A percentile compares a stretch with the other conserved stretches of the same genome.
phyloP scores from a whole-genome alignment of 768 basidiomycete genomes.

The Xerocomellus amylosporus region DNA sequence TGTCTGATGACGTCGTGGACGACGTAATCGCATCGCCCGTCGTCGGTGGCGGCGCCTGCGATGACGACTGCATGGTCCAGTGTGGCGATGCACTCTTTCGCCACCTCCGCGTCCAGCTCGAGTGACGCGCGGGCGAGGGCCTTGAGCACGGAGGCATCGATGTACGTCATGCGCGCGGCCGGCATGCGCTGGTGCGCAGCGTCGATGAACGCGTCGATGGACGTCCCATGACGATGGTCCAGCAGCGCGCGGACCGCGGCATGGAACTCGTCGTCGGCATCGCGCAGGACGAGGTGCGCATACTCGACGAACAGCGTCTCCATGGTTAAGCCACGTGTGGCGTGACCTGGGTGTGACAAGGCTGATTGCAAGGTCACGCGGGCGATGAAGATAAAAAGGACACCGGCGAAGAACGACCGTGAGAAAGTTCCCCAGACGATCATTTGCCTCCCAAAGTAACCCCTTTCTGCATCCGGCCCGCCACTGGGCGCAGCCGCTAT shows the following conservation, averaged over 20 bases:
- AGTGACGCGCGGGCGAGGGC: constrained; percentile 39
- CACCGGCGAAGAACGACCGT: constrained; percentile 41
- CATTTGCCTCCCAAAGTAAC: constrained; percentile 44
- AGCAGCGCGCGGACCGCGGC: not conserved
- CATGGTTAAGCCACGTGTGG: constrained; percentile 11
- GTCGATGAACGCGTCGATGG: constrained; percentile 40
- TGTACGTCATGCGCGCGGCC: constrained; percentile 69
- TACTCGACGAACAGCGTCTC: constrained; percentile 6
- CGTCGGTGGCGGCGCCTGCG: constrained; percentile 66
- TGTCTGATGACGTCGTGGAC: constrained; percentile 59
- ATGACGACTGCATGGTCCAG: constrained; percentile 84
- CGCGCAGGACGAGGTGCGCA: constrained; percentile 13
- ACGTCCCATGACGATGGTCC: not conserved
- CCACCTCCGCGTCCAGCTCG: constrained; percentile 19
- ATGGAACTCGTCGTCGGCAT: constrained; percentile 7
- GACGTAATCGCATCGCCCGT: constrained; percentile 49
- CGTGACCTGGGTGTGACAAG: constrained; percentile 37
- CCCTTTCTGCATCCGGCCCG: constrained; percentile 35
- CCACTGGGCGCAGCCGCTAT: constrained; percentile 51
- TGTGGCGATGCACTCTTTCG: constrained; percentile 48
- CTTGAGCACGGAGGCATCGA: constrained; percentile 67
- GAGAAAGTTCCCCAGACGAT: constrained; percentile 53
- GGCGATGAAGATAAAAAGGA: constrained; percentile 61
- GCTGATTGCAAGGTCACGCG: constrained; percentile 40
- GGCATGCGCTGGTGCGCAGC: constrained; percentile 53